Conservation (phyloP, 2,329 filamentous ascomycete genomes). For the Penicillium sclerotigenum region DNA sequence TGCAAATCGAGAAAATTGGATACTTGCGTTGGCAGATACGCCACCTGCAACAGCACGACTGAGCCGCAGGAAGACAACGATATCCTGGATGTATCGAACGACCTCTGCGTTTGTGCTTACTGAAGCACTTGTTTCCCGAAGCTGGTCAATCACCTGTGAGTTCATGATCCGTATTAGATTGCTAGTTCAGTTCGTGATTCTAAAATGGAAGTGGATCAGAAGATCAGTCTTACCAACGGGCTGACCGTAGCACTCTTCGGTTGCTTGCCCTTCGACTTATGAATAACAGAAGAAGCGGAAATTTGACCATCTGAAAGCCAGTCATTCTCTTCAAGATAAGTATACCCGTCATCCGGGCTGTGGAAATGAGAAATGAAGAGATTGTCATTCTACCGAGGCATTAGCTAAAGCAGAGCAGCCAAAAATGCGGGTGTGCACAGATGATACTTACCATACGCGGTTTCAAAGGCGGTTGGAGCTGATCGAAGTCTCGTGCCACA, state of each 20-base stretch:
- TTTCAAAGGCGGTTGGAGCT: conserved; percentile 35
- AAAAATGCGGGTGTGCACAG: not conserved
- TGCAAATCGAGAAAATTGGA: conserved; percentile 68
- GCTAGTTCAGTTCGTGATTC: not conserved
- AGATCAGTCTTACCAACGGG: conserved; percentile 18
- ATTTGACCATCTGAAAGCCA: conserved; percentile 35
- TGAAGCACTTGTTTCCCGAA: conserved; percentile 57
- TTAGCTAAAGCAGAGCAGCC: not conserved
- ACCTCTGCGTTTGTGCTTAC: conserved; percentile 73
- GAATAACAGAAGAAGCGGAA: conserved; percentile 40
- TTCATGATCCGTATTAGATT: conserved; percentile 1
- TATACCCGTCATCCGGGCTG: conserved; percentile 65
- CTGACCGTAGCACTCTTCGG: conserved; percentile 22
- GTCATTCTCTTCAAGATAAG: conserved; percentile 65
- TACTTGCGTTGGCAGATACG: conserved; percentile 73
- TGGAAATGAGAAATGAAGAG: conserved; percentile 89
- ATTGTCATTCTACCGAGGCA: conserved; percentile 61
- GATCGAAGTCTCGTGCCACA: conserved; percentile 44
- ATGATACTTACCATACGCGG: conserved; percentile 39
- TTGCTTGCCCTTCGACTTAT: conserved; percentile 23
- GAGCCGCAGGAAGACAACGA: conserved; percentile 80
- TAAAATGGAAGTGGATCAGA: not conserved
- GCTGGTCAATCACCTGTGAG: conserved; percentile 49
- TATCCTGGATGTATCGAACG: conserved; percentile 78
- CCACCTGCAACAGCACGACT: conserved; percentile 80